Evolutionary conservation across 169 alveolate species (phyloP).

Genomic region (Cryptosporidium ryanae): DNA sequence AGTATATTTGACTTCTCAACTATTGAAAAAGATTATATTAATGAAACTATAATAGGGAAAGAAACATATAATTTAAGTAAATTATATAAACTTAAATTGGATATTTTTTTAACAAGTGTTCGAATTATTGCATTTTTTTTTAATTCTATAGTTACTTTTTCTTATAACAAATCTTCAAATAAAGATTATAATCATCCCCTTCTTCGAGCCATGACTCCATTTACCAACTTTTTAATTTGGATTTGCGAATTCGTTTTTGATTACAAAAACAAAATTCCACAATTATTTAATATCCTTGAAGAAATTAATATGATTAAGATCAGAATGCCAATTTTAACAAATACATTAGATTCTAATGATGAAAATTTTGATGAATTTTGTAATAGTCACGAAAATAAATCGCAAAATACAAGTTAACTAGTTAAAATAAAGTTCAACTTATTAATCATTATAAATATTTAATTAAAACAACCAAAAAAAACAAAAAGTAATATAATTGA

Average conservation of each 20-base stretch:
- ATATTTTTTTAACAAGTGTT: conserved; percentile 2
- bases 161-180: conserved; percentile 9
- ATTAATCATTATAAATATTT: too few species aligned
- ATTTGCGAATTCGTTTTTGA: conserved; percentile 67
- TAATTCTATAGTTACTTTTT: conserved; percentile 8
- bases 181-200: not conserved
- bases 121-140: conserved; percentile 21
- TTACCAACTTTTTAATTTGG: conserved; percentile 35
- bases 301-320: conserved; percentile 57
- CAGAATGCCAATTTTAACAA: conserved; percentile 47
- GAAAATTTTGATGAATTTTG: not conserved
- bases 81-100: conserved; percentile 13
- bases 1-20: conserved; percentile 24
- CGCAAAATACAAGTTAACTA: too few species aligned
- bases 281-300: conserved; percentile 34
- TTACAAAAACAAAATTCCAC: conserved; percentile 27
- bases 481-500: too few species aligned
- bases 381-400: too few species aligned
- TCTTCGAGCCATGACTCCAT: conserved; percentile 5
- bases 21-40: not conserved
- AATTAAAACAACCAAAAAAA: too few species aligned
- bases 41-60: not conserved
- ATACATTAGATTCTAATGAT: not conserved
- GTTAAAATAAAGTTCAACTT: too few species aligned
- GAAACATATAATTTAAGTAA: conserved; percentile 21